Evolutionary conservation across 2,329 filamentous ascomycete genomes (phyloP), one percentile per base, ranked within the genome.

Genomic region (Ceratocystis cacaofunesta): DNA sequence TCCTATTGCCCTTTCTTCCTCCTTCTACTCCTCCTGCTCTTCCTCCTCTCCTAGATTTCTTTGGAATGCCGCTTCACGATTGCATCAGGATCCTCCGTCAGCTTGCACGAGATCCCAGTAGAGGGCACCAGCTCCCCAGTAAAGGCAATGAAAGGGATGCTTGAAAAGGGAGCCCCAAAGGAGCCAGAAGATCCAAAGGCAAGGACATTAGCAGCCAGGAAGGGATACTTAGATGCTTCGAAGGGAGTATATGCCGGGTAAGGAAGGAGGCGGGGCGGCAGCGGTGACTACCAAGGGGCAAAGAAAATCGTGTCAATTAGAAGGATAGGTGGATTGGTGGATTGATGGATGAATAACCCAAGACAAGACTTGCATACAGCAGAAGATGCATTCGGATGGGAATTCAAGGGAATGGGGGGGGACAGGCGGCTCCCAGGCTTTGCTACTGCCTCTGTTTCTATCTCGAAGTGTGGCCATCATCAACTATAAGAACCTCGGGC

Each of bases 401-500:
- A 41, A 12, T 10, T 41, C 36, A 41, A 41, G 36, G 36, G 8
- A 36, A 12, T 36, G 32, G 3, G 36, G 10, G 36, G 36, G 36
- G 32, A 36, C 6, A 41, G 7, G 58, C 6, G 32, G 43, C 5
- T 44, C n/a, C n/a, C 12, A n/a, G 15, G 5, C 52, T 58, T 58
- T 25, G 52, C 25, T 12, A 25, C 12, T 25, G 19, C 19, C 12
- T 5, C 15, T 19, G 22, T 25, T 7, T 22, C 30, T 28, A 22
- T 44, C 44, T 36, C n/a, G 5, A 22, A 5, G n/a, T 8, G 19
- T 25, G 52, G 28, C 28, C 30, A 28, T 32, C 5, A 5, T 19
- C 17, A n/a, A 66, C 43, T 66, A 66, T 66, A 66, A 63, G 57
- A 60, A 46, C 32, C 44, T 32, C 25, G 6, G 15, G 12, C 6